phyloP scores from a whole-genome alignment of 179 eudicot genomes.

The Carnegiea gigantea region DNA sequence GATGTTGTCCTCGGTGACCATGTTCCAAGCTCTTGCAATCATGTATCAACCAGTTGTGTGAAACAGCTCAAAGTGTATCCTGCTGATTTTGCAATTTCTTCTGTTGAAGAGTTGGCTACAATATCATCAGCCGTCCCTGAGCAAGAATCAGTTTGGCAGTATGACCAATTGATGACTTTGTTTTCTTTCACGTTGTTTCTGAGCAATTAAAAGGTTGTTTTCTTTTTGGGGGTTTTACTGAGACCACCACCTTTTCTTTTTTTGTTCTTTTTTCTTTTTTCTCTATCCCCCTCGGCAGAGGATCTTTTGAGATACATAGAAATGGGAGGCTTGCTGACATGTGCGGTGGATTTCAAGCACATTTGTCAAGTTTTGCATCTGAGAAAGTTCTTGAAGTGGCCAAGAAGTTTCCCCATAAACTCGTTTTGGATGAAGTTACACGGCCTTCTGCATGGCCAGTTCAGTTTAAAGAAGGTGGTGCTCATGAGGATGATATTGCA shows the following conservation, averaged over 20 bases:
- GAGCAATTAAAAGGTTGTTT: not conserved
- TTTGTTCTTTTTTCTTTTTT: not conserved
- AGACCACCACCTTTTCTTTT: not conserved
- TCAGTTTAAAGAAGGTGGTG: conserved; percentile 74
- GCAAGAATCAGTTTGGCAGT: conserved; percentile 87
- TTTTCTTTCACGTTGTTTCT: conserved; percentile 13
- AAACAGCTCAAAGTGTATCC: conserved; percentile 43
- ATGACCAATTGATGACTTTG: conserved; percentile 47
- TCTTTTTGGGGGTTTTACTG: too few species aligned
- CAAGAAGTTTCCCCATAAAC: conserved; percentile 57
- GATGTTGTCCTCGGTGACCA: conserved; percentile 23
- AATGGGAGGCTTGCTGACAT: conserved; percentile 50
- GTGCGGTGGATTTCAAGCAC: conserved; percentile 83
- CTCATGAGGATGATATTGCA: conserved; percentile 71
- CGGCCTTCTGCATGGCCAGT: conserved; percentile 74
- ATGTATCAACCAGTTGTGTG: conserved; percentile 29
- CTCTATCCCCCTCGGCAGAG: conserved; percentile 46
- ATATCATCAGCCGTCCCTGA: conserved; percentile 68
- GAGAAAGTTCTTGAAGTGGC: conserved; percentile 66
- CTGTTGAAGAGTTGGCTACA: conserved; percentile 35
- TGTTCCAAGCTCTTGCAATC: conserved; percentile 35
- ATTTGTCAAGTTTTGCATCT: conserved; percentile 78
- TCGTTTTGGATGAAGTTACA: conserved; percentile 65
- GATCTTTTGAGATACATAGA: conserved; percentile 76
- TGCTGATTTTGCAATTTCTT: conserved; percentile 33